Evolutionary conservation across 192 early-diverging fungal species (phyloP), one percentile per base, ranked within the genome.

Genomic region (Coemansia sp.): DNA sequence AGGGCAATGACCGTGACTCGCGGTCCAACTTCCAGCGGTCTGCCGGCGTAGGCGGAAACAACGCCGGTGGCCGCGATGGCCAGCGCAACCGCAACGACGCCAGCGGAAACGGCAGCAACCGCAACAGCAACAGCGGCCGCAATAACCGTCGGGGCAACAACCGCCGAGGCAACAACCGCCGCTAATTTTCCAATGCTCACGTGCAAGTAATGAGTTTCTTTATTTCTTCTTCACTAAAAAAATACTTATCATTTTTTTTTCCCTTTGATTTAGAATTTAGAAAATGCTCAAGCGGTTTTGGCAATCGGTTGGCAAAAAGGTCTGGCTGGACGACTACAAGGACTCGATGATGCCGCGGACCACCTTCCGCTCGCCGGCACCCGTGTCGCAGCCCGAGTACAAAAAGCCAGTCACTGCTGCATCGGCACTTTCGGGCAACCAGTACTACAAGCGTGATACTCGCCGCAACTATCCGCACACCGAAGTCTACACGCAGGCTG

Each of bases 381-480:
- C 82, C 41, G 84, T 73, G 48, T 69, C 71, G 52, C 68, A 78
- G 70, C 63, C 80, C 51, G 59, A 82, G 75, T 65, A 77, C 68
- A 64, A 82, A 75, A 59, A 77, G 78, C 62, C 80, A 69, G 21
- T 79, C 46, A 74, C 86, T 0, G 55, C 81, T 3, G 82, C 82
- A 47, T 86, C 83, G 53, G 81, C 81, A 50, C 74, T 97, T 26
- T 82, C 82, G 50, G 81, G 88, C 69, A 94, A 96, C 83, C 84
- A 85, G 57, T 98, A 98, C 81, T 96, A 81, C 72, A 84, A 86
- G 66, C 90, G 93, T 45, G 95, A 98, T 73, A 80, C 81, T 57
- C 85, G 95, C 62, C 87, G 95, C 68, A 87, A 91, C 74, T 96
- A 91, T 73, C 95, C 95, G 48, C 87, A 88, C 52, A 81, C 89